phyloP scores from a whole-genome alignment of 2,329 filamentous ascomycete genomes.

The Cyphellophora attinorum region DNA sequence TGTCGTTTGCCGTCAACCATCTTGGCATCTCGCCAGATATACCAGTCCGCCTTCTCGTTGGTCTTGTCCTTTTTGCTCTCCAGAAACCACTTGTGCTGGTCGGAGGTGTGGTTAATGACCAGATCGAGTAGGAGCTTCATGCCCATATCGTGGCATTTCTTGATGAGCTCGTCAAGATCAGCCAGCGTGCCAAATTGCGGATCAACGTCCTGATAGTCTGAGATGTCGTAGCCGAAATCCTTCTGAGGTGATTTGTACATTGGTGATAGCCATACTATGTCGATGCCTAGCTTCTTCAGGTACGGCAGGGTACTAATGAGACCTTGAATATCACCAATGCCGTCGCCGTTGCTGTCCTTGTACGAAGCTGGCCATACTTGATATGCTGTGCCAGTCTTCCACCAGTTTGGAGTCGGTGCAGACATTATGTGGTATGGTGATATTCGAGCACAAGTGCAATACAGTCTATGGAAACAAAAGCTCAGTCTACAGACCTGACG shows the following conservation, averaged over 20 bases:
- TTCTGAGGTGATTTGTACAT: conserved; percentile 55
- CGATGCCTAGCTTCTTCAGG: conserved; percentile 22
- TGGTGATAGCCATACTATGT: conserved; percentile 37
- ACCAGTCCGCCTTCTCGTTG: conserved; percentile 51
- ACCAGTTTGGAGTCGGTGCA: conserved; percentile 13
- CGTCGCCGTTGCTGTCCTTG: conserved; percentile 26
- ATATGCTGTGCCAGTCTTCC: conserved; percentile 18
- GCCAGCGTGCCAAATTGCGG: conserved; percentile 56
- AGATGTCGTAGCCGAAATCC: conserved; percentile 62
- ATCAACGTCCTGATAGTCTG: conserved; percentile 58
- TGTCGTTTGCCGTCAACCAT: conserved; percentile 46
- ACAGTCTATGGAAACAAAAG: no score
- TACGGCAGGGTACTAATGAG: conserved; percentile 24
- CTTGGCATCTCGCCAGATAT: conserved; percentile 54
- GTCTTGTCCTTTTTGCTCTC: conserved; percentile 33
- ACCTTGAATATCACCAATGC: conserved; percentile 24
- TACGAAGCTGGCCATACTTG: conserved; percentile 25
- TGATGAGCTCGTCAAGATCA: conserved; percentile 55
- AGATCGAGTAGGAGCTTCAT: conserved; percentile 67
- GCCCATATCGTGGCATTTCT: conserved; percentile 49
- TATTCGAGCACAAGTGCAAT: neutral
- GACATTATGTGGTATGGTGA: conserved; percentile 10
- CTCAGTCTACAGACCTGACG: no score
- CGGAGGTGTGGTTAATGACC: conserved; percentile 67
- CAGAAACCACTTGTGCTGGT: conserved; percentile 48